These are phyloP conservation scores for Stachybotrys elegans DNA, from an alignment of 2,329 filamentous ascomycete species.

Conservation along the genomic window DNA sequence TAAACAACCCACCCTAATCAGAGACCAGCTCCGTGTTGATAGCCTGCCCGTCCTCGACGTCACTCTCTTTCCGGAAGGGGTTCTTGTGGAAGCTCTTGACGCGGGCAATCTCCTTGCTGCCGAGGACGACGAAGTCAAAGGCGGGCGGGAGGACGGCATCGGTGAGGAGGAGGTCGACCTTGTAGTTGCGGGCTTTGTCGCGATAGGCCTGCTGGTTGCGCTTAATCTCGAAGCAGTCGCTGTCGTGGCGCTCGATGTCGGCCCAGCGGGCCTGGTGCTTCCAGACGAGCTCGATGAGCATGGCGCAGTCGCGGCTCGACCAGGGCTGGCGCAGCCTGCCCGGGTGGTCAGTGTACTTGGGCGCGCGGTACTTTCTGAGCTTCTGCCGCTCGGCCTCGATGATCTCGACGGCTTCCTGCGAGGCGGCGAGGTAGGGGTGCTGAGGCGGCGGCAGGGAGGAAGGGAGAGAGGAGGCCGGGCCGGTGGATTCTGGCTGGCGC, in stretches of 20 bases:
- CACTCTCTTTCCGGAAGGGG: conserved; percentile 40
- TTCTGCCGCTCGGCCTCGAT: too few relatives aligned
- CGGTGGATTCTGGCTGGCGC: conserved; percentile 6
- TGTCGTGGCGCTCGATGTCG: conserved; percentile 23
- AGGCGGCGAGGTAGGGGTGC: conserved; percentile 9
- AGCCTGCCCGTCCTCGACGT: conserved; percentile 33
- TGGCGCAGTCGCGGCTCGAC: conserved; percentile 33
- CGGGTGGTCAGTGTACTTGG: conserved; percentile 10
- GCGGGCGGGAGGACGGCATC: conserved; percentile 38
- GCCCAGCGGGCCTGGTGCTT: conserved; percentile 22
- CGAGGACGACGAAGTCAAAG: conserved; percentile 46
- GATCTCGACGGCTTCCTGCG: conserved; percentile 6
- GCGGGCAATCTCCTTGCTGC: conserved; percentile 41
- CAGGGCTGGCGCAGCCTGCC: conserved; percentile 29
- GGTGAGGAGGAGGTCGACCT: conserved; percentile 44
- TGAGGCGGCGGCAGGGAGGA: neutral
- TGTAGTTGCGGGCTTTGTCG: conserved; percentile 54
- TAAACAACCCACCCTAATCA: too few relatives aligned
- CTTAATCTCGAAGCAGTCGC: conserved; percentile 31
- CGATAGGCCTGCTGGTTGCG: conserved; percentile 52
- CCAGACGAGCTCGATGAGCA: conserved; percentile 38
- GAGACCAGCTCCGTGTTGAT: conserved; percentile 31
- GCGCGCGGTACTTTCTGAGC: too few relatives aligned
- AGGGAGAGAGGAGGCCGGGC: conserved; percentile 3
- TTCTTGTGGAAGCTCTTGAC: conserved; percentile 41